Evolutionary conservation across 192 early-diverging fungal genomes (phyloP).

Genomic region (Spizellomyces sp.): DNA sequence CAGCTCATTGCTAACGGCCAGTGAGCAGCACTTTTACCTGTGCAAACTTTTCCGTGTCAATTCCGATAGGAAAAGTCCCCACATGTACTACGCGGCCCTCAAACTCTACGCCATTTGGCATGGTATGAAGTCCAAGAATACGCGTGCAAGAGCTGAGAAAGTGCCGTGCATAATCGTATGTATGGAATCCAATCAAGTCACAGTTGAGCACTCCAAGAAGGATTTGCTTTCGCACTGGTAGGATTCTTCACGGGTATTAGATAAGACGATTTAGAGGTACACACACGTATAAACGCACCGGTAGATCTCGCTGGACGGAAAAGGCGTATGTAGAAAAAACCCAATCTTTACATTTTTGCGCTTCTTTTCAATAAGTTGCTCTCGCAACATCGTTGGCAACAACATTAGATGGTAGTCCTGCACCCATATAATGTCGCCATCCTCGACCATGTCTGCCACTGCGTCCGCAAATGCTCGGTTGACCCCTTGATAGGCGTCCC

Average conservation of each 20-base stretch:
- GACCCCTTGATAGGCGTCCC: constrained; percentile 92
- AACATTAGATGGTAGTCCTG: constrained; percentile 98
- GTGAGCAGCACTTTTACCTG: constrained; percentile 49
- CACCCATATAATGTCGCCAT: constrained; percentile 68
- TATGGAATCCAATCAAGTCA: constrained; percentile 98
- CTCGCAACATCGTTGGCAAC: constrained; percentile 82
- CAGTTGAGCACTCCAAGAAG: constrained; percentile 88
- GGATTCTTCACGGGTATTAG: constrained; percentile 54
- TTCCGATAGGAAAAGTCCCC: constrained; percentile 99
- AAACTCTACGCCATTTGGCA: constrained; percentile 92
- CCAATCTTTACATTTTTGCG: constrained; percentile 88
- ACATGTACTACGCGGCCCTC: constrained; percentile 93
- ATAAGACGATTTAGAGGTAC: neutral
- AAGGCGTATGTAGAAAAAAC: constrained; percentile 98
- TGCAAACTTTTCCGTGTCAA: constrained; percentile 92
- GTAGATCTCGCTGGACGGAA: constrained; percentile 96
- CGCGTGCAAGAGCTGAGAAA: constrained; percentile 96
- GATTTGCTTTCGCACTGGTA: constrained; percentile 93
- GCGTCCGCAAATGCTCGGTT: constrained; percentile 95
- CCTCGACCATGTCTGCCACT: constrained; percentile 78
- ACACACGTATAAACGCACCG: constrained; percentile 36
- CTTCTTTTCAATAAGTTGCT: constrained; percentile 49
- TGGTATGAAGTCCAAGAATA: constrained; percentile 89
- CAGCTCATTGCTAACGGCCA: neutral
- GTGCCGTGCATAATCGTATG: constrained; percentile 98